phyloP scores from a whole-genome alignment of 441 rosid species.

The Adansonia gregorii region DNA sequence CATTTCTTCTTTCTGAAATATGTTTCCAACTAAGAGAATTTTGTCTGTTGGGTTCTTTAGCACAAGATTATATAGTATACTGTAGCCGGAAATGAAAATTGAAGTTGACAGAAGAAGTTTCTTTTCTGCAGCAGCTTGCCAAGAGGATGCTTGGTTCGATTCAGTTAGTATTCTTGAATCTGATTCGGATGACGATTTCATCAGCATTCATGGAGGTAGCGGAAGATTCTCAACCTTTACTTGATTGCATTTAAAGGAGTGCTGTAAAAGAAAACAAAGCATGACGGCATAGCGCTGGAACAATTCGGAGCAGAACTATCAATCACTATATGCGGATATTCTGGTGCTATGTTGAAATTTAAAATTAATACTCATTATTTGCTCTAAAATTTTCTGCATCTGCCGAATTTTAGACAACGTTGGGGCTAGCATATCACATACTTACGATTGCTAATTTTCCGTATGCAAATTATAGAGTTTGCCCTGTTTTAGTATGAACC shows the following conservation, averaged over 20 bases:
- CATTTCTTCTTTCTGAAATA: neutral
- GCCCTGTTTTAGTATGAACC: neutral
- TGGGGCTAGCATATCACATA: neutral
- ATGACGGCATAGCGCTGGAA: neutral
- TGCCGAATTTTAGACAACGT: neutral
- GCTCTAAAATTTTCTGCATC: neutral
- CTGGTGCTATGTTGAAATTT: neutral
- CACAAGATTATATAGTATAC: neutral
- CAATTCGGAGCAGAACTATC: neutral
- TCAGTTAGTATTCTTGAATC: conserved; percentile 81
- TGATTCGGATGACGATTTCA: conserved; percentile 79
- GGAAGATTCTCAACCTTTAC: conserved; percentile 5
- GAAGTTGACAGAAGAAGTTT: neutral
- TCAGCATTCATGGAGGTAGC: conserved; percentile 81
- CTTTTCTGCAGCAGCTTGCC: conserved; percentile 55
- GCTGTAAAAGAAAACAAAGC: conserved; percentile 10
- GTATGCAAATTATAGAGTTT: neutral
- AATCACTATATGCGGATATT: neutral
- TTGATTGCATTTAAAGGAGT: neutral
- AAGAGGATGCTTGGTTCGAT: conserved; percentile 92
- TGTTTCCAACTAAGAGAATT: neutral
- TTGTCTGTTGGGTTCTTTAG: neutral
- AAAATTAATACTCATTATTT: neutral
- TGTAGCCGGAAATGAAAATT: neutral
- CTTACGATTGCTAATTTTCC: neutral